A percentile compares a stretch with the other conserved stretches of the same genome.
Evolutionary conservation across 2,329 filamentous ascomycete species (phyloP).

Genomic region (Pseudogymnoascus pannorum): DNA sequence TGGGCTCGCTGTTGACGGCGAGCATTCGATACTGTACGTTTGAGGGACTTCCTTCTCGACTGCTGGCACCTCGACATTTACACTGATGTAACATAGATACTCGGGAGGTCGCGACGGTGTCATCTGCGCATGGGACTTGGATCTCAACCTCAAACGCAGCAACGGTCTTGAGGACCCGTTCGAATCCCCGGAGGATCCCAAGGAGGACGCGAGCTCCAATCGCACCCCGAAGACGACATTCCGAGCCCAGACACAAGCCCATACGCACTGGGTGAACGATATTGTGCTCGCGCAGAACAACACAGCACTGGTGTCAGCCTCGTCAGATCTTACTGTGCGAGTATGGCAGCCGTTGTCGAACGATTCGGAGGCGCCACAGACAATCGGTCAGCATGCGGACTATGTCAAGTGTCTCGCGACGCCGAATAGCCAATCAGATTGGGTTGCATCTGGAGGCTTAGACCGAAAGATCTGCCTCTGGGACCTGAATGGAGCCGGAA

Average conservation of each 20-base stretch:
- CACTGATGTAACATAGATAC: constrained; percentile 54
- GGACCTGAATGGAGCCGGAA: constrained; percentile 83
- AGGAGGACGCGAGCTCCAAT: constrained; percentile 27
- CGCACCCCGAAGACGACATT: constrained; percentile 47
- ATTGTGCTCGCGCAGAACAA: constrained; percentile 60
- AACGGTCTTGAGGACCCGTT: constrained; percentile 24
- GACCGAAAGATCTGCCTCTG: constrained; percentile 89
- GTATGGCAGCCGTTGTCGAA: constrained; percentile 69
- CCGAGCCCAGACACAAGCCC: constrained; percentile 57
- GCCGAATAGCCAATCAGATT: constrained; percentile 61
- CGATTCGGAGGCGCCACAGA: constrained; percentile 58
- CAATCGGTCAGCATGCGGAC: constrained; percentile 88
- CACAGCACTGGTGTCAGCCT: constrained; percentile 61
- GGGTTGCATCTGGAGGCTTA: constrained; percentile 89
- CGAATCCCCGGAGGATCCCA: constrained; percentile 25
- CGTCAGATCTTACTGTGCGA: constrained; percentile 67
- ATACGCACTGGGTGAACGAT: constrained; percentile 75
- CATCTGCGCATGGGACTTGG: constrained; percentile 90
- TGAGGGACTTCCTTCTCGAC: constrained; percentile 12
- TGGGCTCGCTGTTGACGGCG: constrained; percentile 78
- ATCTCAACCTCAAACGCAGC: constrained; percentile 52
- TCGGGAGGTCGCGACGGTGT: constrained; percentile 93
- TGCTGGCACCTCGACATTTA: constrained; percentile 11
- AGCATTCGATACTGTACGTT: constrained; percentile 77
- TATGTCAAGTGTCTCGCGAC: constrained; percentile 93